Percentiles rank a stretch among this genome's conserved stretches.
phyloP scores from a whole-genome alignment of 177 flowering plant species.

The Vitis hybrid region DNA sequence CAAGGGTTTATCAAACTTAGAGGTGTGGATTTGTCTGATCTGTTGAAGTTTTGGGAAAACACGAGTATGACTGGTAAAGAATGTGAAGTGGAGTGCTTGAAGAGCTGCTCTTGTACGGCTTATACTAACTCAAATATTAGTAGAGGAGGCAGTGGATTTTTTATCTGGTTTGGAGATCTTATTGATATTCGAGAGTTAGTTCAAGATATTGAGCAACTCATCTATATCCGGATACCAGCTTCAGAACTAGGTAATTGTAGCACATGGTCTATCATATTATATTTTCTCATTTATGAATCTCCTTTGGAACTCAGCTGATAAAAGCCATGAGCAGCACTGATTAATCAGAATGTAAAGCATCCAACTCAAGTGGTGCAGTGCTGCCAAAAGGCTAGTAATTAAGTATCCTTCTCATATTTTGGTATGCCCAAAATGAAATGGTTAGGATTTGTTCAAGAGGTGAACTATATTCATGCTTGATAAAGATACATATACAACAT shows the following conservation, averaged over 20 bases:
- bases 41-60: slow-evolving; percentile 13
- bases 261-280: neutral
- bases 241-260: slow-evolving; percentile 19
- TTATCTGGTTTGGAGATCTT: slow-evolving; percentile 25
- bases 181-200: slow-evolving; percentile 15
- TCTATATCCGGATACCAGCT: slow-evolving; percentile 20
- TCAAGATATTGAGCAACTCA: slow-evolving; percentile 12
- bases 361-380: no score
- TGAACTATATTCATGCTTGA: no score
- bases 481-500: no score
- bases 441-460: no score
- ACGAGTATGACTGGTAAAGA: slow-evolving; percentile 16
- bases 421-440: no score
- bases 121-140: slow-evolving; percentile 14
- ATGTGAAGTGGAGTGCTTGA: slow-evolving; percentile 19
- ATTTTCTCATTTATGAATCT: no score
- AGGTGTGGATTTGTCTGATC: slow-evolving; percentile 24
- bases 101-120: slow-evolving; percentile 27
- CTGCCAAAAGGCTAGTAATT: no score
- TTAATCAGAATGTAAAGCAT: no score
- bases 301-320: no score
- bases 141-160: slow-evolving; percentile 20
- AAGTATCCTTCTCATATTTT: no score
- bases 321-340: no score
- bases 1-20: slow-evolving; percentile 17